Evolutionary conservation across 441 rosid species (phyloP), one percentile per base, ranked within the genome.

Genomic region (Pelargonium australe): DNA sequence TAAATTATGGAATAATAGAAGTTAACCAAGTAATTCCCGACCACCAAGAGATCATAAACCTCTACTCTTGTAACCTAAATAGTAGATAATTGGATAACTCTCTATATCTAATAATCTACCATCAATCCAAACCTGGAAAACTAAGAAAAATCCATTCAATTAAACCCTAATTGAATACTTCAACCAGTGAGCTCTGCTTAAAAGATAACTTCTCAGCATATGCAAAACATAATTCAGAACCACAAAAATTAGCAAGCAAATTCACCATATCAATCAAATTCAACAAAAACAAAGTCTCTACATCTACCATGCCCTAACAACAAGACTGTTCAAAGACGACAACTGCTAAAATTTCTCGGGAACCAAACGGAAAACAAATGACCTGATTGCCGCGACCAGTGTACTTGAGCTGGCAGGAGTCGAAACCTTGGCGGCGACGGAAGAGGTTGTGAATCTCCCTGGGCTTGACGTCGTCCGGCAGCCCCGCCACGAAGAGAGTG

Each of bases 371-470:
- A 11, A 25, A 25, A 25, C 31, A 25, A 25, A 25, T 25, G 31
- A 25, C 55, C 55, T 49, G 55, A 49, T 49, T 13, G 12, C 55
- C 55, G 55, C 55, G 55, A 49, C 55, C 55, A 17, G 55, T 49
- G 55, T 49, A 49, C 55, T 49, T 49, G 55, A 49, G 55, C 55
- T 49, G 55, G 55, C 55, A 49, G 55, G n/a, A 49, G n/a, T 49
- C 55, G 55, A 49, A 49, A 10, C 55, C 55, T 2, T 49, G 55
- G 55, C 55, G 55, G 55, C 55, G 55, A 2, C 55, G 55, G 55
- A 49, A 49, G 55, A 49, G 55, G 13, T 49, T 49, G 55, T 49
- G 55, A 11, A 49, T 49, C 55, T 49, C 55, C 14, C 55, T 17
- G 55, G 55, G 14, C 55, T 49, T 49, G 55, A 49, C 55, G 55